phyloP scores from a whole-genome alignment of 1,139 yeast species.

The Saccharomyces hybrid region DNA sequence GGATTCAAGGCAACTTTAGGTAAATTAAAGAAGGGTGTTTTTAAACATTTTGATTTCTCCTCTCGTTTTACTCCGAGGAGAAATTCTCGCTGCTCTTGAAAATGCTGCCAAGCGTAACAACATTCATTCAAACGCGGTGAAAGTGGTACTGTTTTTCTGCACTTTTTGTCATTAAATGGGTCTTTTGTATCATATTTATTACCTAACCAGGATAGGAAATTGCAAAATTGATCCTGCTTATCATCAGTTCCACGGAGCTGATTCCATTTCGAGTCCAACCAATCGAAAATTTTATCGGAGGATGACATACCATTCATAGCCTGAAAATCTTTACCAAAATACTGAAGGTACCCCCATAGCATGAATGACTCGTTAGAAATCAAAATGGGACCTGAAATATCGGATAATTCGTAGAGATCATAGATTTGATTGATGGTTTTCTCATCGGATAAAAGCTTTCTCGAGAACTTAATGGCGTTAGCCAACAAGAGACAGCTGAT shows the following conservation, averaged over 20 bases:
- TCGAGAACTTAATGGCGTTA: slow-evolving; percentile 21
- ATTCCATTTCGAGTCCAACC: slow-evolving; percentile 45
- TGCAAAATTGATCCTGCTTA: slow-evolving; percentile 30
- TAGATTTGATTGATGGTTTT: slow-evolving; percentile 41
- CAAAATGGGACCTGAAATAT: slow-evolving; percentile 50
- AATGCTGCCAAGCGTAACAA: slow-evolving; percentile 1
- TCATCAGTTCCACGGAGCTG: slow-evolving; percentile 13
- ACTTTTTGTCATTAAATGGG: neutral
- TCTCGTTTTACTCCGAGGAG: neutral
- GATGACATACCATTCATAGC: slow-evolving; percentile 19
- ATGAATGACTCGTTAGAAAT: slow-evolving; percentile 41
- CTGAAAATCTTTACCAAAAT: slow-evolving; percentile 34
- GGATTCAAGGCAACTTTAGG: neutral
- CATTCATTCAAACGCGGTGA: neutral
- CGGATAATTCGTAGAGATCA: slow-evolving; percentile 46
- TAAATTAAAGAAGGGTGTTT: neutral
- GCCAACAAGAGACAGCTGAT: slow-evolving; percentile 32
- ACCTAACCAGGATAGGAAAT: slow-evolving; percentile 41
- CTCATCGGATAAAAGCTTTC: slow-evolving; percentile 32
- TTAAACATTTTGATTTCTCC: neutral
- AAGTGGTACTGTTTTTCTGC: neutral
- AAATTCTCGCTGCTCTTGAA: slow-evolving; percentile 1
- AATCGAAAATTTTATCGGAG: slow-evolving; percentile 35
- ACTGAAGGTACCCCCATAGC: slow-evolving; percentile 47
- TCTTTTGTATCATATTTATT: slow-evolving; percentile 20